These are phyloP conservation scores for Yamadazyma aaseri DNA, from an alignment of 1,139 yeast species.

Conservation along the genomic window DNA sequence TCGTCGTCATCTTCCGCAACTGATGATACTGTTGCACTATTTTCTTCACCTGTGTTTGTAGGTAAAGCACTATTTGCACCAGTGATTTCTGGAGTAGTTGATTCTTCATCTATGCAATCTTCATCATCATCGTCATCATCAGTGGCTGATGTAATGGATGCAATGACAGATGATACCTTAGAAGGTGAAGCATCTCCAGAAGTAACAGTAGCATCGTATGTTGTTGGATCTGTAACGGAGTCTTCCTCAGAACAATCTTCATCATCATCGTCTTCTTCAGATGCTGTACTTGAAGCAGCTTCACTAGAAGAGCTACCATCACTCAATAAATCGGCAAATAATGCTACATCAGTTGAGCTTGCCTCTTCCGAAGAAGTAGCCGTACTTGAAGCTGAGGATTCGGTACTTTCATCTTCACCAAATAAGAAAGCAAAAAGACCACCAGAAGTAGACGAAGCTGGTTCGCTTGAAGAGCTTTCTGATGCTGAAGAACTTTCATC, in stretches of 20 bases:
- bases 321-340: constrained; percentile 3
- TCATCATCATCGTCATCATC: constrained; percentile 7
- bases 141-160: constrained; percentile 1
- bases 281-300: constrained; percentile 4
- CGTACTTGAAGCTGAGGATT: constrained; percentile 1
- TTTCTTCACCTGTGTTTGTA: no score
- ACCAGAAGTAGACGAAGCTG: constrained; percentile 1
- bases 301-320: constrained; percentile 6
- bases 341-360: constrained; percentile 3
- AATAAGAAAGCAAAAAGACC: constrained; percentile 7
- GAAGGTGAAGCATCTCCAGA: constrained; percentile 4
- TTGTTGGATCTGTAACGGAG: constrained; percentile 6
- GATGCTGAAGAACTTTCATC: constrained; percentile 1
- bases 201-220: constrained; percentile 4
- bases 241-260: constrained; percentile 18
- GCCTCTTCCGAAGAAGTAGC: constrained; percentile 1
- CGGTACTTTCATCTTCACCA: constrained; percentile 2
- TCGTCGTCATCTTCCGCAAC: constrained; percentile 4
- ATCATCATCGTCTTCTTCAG: constrained; percentile 12
- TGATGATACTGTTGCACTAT: no score
- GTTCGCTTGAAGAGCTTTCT: background rate
- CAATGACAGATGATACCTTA: constrained; percentile 1
- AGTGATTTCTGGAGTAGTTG: background rate
- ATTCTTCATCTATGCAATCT: constrained; percentile 3
- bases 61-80: no score